Base-by-base conservation (phyloP, 441 rosid genomes). In the Corymbia calophylla region DNA sequence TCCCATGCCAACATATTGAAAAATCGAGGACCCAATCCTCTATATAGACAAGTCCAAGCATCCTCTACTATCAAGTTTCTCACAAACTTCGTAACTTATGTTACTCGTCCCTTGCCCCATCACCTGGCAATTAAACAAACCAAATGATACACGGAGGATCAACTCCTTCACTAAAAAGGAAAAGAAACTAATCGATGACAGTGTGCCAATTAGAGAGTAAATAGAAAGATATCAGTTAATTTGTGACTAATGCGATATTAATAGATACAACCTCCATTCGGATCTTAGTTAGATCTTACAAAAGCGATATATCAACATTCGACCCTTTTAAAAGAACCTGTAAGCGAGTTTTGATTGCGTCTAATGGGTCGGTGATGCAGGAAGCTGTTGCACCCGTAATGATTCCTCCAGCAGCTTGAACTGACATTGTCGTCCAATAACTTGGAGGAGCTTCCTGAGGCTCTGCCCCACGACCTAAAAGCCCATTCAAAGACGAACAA, bases 1-100 rank as follows among this genome's bases (percentile, higher is more conserved):
- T 98, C 99, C 98, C 98, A 97, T 86, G 98, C 96, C 31, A 98
- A 98, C 97, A 95, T 97, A 94, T 97, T 95, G 94, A 97, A 93
- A 92, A 97, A 96, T 91, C 99, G 94, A 47, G 99, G 99, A 88
- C 98, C 99, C 88, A 96, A 91, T 87, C 99, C 99, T 92, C 97
- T 93, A 82, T 98, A 96, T 73, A 96, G 93, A 62, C 99, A 98
- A 89, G 93, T 94, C 97, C 97, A 97, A 27, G 98, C 98, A 92
- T 96, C 97, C 87, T 97, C 97, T 90, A 94, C 93, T 18, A 97
- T 93, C 92, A 96, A 94, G 87, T 91, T 92, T 90, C 93, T 96
- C 87, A 97, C 95, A 82, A 96, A 97, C 90, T 94, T 93, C 89
- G 92, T 94, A 7, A 98, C 94, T 39, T 96, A 94, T 66, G 93